phyloP scores from a whole-genome alignment of 2,329 filamentous ascomycete genomes.

The Teratosphaeriaceae sp. region DNA sequence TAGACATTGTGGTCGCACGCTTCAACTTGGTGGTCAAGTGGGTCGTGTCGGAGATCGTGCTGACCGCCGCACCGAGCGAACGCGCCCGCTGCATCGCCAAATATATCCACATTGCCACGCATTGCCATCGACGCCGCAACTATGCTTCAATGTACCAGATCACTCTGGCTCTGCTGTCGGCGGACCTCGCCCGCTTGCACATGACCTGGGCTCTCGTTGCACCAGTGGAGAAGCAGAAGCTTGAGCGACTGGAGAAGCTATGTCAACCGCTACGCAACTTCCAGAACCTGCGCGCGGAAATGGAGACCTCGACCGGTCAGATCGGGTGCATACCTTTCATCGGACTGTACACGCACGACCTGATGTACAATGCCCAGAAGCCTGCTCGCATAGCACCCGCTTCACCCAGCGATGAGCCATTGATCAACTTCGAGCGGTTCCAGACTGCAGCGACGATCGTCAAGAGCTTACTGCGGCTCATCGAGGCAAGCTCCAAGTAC shows the following conservation, averaged over 20 bases:
- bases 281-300: conserved; percentile 67
- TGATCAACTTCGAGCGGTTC: conserved; percentile 79
- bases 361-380: conserved; percentile 74
- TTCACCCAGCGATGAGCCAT: conserved; percentile 46
- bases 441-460: conserved; percentile 69
- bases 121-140: conserved; percentile 70
- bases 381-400: conserved; percentile 61
- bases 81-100: conserved; percentile 72
- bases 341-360: conserved; percentile 72
- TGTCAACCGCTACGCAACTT: conserved; percentile 76
- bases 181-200: conserved; percentile 60
- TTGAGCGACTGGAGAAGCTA: conserved; percentile 63
- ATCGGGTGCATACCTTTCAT: conserved; percentile 78
- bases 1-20: conserved; percentile 76
- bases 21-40: conserved; percentile 89
- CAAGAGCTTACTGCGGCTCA: conserved; percentile 69
- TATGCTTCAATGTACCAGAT: conserved; percentile 81
- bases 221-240: conserved; percentile 55
- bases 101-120: conserved; percentile 71
- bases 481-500: conserved; percentile 72
- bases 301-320: conserved; percentile 58
- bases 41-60: conserved; percentile 71
- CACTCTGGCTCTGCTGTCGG: conserved; percentile 67
- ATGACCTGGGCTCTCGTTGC: conserved; percentile 69
- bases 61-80: conserved; percentile 66